A percentile compares a stretch with the other conserved stretches of the same genome.
Evolutionary conservation across 441 rosid species (phyloP).

Genomic region (Capsella rubella): DNA sequence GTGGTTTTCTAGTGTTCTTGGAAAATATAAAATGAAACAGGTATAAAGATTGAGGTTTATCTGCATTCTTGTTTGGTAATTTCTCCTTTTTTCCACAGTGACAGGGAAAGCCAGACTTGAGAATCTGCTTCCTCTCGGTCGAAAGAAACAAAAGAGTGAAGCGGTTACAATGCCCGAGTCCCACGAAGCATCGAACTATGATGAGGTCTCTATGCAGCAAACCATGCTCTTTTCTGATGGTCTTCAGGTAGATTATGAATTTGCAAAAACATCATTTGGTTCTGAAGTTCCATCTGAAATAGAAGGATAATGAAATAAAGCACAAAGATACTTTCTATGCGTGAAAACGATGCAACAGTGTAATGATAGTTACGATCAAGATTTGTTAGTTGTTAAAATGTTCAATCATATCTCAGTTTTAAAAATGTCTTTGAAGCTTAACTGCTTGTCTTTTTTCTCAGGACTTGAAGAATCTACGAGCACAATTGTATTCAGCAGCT

Average conservation of each 20-base stretch:
- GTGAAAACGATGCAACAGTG: neutral
- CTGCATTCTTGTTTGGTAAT: neutral
- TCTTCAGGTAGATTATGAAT: slow-evolving; percentile 66
- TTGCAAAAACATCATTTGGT: neutral
- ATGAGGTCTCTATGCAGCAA: slow-evolving; percentile 87
- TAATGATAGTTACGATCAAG: neutral
- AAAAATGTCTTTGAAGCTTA: too few relatives aligned
- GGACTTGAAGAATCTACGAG: slow-evolving; percentile 89
- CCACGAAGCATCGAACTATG: slow-evolving; percentile 70
- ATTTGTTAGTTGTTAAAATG: neutral
- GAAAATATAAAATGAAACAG: neutral
- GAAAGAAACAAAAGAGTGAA: slow-evolving; percentile 51
- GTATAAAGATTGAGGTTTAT: neutral
- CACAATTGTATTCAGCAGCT: slow-evolving; percentile 90
- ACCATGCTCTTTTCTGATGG: slow-evolving; percentile 91
- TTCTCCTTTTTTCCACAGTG: neutral
- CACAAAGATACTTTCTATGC: neutral
- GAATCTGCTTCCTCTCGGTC: neutral
- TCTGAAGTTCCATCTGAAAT: neutral
- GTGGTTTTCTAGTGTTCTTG: slow-evolving; percentile 6
- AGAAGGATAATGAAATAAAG: neutral
- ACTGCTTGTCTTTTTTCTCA: slow-evolving; percentile 34
- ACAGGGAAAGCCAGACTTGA: neutral
- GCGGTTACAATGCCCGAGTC: slow-evolving; percentile 53
- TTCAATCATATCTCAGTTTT: neutral